Conservation (phyloP, 1,284 basidiomycete genomes). For the Exobasidium rhododendri region DNA sequence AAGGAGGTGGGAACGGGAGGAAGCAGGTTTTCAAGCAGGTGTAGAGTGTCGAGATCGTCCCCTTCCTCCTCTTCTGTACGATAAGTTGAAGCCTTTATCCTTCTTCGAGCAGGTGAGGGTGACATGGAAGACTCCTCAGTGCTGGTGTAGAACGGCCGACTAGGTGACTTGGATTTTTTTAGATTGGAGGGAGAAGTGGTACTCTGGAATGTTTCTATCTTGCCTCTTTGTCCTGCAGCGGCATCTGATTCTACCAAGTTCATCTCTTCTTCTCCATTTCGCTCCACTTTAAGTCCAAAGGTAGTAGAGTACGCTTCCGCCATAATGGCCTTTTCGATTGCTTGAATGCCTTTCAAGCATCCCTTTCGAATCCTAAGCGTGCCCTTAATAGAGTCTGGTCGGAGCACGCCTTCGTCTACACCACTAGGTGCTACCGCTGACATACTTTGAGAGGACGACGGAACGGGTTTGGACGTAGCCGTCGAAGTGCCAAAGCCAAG, state of each 20-base stretch:
- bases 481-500: constrained; percentile 1
- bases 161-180: neutral
- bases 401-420: neutral
- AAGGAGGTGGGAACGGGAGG: constrained; percentile 16
- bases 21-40: constrained; percentile 33
- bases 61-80: constrained; percentile 11
- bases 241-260: too few relatives aligned
- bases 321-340: neutral
- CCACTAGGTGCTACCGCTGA: neutral
- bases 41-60: constrained; percentile 7
- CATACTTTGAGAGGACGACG: neutral
- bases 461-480: neutral
- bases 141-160: neutral
- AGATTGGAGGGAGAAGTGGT: too few relatives aligned
- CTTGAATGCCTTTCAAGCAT: neutral
- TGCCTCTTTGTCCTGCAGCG: too few relatives aligned
- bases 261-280: neutral
- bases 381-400: neutral
- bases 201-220: too few relatives aligned
- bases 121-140: neutral
- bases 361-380: constrained; percentile 4
- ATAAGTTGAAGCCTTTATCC: neutral
- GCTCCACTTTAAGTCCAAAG: neutral
- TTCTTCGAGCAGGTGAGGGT: neutral
- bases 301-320: neutral